These are phyloP conservation scores for Cyclotella baltica DNA, from an alignment of 108 stramenopile genomes.

Conservation along the genomic window DNA sequence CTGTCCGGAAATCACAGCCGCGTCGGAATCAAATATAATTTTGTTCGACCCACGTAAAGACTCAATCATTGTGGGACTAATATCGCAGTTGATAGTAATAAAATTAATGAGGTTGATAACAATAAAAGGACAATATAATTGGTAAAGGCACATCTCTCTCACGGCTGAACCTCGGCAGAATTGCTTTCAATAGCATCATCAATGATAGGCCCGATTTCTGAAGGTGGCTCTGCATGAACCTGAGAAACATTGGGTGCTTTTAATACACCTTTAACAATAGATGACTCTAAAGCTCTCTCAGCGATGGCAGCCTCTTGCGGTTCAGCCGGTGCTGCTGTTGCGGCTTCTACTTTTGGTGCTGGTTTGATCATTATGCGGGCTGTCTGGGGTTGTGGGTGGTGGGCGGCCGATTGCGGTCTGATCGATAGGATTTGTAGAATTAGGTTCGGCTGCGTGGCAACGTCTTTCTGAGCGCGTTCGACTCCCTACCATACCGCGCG, in stretches of 20 bases:
- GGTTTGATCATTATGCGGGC: conserved; percentile 34
- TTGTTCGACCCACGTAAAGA: conserved; percentile 41
- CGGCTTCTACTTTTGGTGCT: conserved; percentile 68
- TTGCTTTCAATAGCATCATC: neutral
- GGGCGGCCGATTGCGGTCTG: no score
- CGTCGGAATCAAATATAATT: conserved; percentile 60
- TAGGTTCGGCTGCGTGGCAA: neutral
- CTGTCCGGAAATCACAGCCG: conserved; percentile 59
- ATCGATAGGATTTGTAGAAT: neutral
- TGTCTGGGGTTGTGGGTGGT: neutral
- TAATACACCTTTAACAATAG: conserved; percentile 30
- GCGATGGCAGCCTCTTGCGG: conserved; percentile 26
- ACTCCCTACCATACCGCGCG: no score
- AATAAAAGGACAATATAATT: no score
- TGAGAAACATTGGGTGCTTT: conserved; percentile 44
- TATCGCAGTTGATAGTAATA: neutral
- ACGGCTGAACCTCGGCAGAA: no score
- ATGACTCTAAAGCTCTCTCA: conserved; percentile 37
- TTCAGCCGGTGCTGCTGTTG: conserved; percentile 32
- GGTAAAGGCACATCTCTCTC: no score
- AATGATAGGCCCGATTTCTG: conserved; percentile 13
- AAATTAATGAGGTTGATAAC: no score
- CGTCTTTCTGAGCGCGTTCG: no score
- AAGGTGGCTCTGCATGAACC: conserved; percentile 28
- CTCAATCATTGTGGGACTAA: conserved; percentile 28